Percentiles rank a stretch among this genome's conserved stretches.
Conservation (phyloP, 2,329 filamentous ascomycete species). For the Fragosphaeria purpurea region DNA sequence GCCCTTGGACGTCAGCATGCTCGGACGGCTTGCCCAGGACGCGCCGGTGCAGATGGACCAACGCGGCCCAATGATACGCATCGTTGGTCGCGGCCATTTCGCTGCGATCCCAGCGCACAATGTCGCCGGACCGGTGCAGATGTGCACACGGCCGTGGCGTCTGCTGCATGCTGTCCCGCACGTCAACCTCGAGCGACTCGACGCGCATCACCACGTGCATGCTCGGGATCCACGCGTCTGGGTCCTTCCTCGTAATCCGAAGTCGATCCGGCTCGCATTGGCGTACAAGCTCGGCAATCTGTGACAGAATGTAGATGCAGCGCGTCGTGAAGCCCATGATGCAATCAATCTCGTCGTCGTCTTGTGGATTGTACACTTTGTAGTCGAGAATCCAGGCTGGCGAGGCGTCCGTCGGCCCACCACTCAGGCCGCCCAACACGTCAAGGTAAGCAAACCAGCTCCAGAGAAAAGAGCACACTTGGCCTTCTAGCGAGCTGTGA, state of each 20-base stretch:
- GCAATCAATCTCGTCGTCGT: slow-evolving; percentile 65
- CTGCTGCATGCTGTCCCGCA: slow-evolving; percentile 45
- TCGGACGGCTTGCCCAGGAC: slow-evolving; percentile 52
- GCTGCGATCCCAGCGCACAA: slow-evolving; percentile 46
- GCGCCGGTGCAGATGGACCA: slow-evolving; percentile 66
- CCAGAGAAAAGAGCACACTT: slow-evolving; percentile 62
- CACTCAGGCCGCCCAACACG: slow-evolving; percentile 62
- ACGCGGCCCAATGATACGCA: slow-evolving; percentile 68
- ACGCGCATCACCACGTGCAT: slow-evolving; percentile 46
- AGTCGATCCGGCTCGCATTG: slow-evolving; percentile 43
- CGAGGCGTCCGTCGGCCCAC: slow-evolving; percentile 41
- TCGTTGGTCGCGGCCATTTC: slow-evolving; percentile 65
- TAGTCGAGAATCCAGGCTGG: slow-evolving; percentile 41
- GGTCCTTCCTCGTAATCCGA: neutral
- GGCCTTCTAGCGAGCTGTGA: slow-evolving; percentile 34
- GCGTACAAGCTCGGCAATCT: slow-evolving; percentile 61
- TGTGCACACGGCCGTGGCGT: slow-evolving; percentile 34
- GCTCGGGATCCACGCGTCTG: slow-evolving; percentile 43
- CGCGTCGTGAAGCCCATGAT: slow-evolving; percentile 68
- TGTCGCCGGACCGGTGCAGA: slow-evolving; percentile 37
- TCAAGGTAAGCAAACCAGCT: slow-evolving; percentile 82
- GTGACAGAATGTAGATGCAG: slow-evolving; percentile 60
- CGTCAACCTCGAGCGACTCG: slow-evolving; percentile 46
- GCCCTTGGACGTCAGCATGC: slow-evolving; percentile 51
- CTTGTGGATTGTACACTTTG: slow-evolving; percentile 39